A percentile compares a stretch with the other conserved stretches of the same genome.
phyloP scores from a whole-genome alignment of 192 early-diverging fungal genomes.

The Haplosporangium gracile region DNA sequence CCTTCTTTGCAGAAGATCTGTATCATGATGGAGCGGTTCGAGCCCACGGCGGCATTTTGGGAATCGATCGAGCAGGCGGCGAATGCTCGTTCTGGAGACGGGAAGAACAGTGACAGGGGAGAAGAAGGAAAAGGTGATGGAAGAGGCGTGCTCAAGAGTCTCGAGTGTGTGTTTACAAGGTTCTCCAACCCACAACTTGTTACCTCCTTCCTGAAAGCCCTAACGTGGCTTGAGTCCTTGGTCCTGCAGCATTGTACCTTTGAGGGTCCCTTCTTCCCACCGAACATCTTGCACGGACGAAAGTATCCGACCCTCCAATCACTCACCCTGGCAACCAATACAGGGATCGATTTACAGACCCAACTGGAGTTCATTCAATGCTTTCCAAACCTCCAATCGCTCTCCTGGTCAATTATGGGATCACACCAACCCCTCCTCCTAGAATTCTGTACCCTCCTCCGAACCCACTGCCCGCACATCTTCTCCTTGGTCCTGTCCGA shows the following conservation, averaged over 20 bases:
- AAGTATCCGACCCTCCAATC: conserved; percentile 7
- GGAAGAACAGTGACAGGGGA: not conserved
- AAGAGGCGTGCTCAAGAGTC: not conserved
- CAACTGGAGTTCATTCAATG: conserved; percentile 16
- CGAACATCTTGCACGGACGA: not conserved
- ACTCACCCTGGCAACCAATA: conserved; percentile 12
- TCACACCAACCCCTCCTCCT: not conserved
- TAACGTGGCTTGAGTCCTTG: not conserved
- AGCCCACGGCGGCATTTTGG: conserved; percentile 19
- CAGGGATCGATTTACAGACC: not conserved
- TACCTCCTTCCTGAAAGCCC: not conserved
- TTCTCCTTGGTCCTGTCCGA: conserved; percentile 6
- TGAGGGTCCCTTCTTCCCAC: not conserved
- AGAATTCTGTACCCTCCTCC: conserved; percentile 18
- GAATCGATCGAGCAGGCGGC: not conserved
- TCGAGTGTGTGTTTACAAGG: conserved; percentile 18
- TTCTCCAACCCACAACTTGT: not conserved
- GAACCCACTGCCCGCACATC: not conserved
- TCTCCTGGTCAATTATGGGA: conserved; percentile 20
- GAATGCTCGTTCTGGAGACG: not conserved
- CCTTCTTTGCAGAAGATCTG: not conserved
- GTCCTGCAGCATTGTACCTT: conserved; percentile 18
- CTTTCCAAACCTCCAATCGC: conserved; percentile 4
- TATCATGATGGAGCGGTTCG: conserved; percentile 25
- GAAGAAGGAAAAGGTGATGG: too few species aligned